These are phyloP conservation scores for Hymenoscyphus linearis DNA, from an alignment of 2,329 filamentous ascomycete species.

Conservation along the genomic window DNA sequence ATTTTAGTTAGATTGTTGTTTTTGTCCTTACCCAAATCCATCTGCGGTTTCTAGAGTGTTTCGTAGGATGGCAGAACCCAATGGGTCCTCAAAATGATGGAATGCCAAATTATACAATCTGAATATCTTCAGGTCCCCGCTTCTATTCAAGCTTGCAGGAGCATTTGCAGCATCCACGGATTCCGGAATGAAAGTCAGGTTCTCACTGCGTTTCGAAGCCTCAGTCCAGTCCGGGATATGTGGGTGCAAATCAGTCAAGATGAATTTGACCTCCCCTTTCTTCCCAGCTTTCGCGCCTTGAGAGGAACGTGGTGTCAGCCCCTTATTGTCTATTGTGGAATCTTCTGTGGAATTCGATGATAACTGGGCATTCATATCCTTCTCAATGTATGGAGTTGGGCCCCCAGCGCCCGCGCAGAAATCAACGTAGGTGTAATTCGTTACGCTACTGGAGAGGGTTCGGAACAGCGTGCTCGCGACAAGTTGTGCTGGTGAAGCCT, in stretches of 20 bases:
- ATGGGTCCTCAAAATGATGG: slow-evolving; percentile 66
- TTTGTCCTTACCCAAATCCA: slow-evolving; percentile 60
- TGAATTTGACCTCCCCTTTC: slow-evolving; percentile 44
- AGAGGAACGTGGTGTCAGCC: slow-evolving; percentile 24
- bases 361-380: slow-evolving; percentile 47
- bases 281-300: slow-evolving; percentile 13
- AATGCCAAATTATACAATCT: slow-evolving; percentile 70
- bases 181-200: slow-evolving; percentile 53
- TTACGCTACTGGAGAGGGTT: slow-evolving; percentile 43
- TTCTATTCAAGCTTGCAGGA: slow-evolving; percentile 43
- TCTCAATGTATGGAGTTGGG: slow-evolving; percentile 60
- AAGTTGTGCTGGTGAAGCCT: slow-evolving; percentile 51
- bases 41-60: slow-evolving; percentile 61
- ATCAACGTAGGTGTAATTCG: slow-evolving; percentile 61
- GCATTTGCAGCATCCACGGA: slow-evolving; percentile 61
- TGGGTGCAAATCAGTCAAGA: slow-evolving; percentile 62
- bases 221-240: slow-evolving; percentile 55
- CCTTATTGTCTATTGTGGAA: slow-evolving; percentile 22
- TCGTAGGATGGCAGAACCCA: slow-evolving; percentile 55
- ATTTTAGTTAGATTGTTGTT: too few relatives aligned
- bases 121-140: slow-evolving; percentile 49
- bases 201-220: slow-evolving; percentile 45
- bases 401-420: slow-evolving; percentile 73
- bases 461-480: slow-evolving; percentile 52
- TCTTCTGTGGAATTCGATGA: slow-evolving; percentile 18